Percentiles rank a stretch among this genome's conserved stretches.
Conservation (phyloP, 495 filamentous ascomycete genomes). For the Extremus antarcticus region DNA sequence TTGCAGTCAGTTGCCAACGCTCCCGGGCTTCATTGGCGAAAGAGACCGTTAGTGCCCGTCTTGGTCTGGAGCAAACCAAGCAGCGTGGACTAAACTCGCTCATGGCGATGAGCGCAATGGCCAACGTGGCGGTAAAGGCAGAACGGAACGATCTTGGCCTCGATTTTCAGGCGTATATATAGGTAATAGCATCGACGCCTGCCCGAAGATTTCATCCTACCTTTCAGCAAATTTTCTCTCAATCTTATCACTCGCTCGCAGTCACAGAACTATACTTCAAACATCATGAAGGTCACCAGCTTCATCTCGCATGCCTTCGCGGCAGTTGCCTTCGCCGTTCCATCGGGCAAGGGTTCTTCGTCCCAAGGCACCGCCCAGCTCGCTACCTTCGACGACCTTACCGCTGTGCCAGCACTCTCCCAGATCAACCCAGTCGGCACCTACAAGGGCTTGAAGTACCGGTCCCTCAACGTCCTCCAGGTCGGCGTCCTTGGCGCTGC, state of each 20-base stretch:
- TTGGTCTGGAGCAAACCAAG: no score
- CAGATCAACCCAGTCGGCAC: conserved; percentile 4
- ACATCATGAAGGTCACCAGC: background rate
- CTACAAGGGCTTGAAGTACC: background rate
- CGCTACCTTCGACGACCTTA: conserved; percentile 1
- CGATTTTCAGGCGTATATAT: background rate
- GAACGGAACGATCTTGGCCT: background rate
- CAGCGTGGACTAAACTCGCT: no score
- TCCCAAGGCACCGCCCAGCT: background rate
- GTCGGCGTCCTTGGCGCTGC: background rate
- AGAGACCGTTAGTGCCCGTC: no score
- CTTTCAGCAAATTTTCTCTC: background rate
- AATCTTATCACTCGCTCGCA: background rate
- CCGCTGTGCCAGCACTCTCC: background rate
- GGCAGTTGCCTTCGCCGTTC: background rate
- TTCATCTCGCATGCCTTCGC: background rate
- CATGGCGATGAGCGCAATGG: no score
- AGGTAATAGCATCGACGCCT: background rate
- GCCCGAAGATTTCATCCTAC: background rate
- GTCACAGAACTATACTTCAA: background rate
- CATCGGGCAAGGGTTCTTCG: background rate
- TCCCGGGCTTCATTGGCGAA: no score
- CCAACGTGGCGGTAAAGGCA: background rate
- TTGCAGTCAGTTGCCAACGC: no score
- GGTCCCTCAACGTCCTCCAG: conserved; percentile 1